These are phyloP conservation scores for Aspergillus diversus DNA, from an alignment of 495 filamentous ascomycete genomes.

Conservation along the genomic window DNA sequence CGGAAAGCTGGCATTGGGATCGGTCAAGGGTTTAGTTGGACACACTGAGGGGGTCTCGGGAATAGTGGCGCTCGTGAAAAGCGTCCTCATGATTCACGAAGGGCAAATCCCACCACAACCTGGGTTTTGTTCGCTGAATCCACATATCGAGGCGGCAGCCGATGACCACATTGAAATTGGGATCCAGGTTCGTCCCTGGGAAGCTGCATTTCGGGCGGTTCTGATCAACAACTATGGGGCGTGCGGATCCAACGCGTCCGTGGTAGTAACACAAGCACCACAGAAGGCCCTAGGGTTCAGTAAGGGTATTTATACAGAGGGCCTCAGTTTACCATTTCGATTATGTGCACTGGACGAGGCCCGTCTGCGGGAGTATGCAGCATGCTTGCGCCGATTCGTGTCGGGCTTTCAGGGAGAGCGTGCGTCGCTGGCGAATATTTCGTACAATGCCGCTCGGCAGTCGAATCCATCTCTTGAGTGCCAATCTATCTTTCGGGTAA, in stretches of 20 bases:
- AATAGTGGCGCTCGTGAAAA: slow-evolving; percentile 48
- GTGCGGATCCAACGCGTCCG: slow-evolving; percentile 46
- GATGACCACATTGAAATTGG: slow-evolving; percentile 46
- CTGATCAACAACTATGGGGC: slow-evolving; percentile 56
- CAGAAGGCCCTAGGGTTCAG: background rate
- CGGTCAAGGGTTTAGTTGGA: slow-evolving; percentile 55
- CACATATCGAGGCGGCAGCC: slow-evolving; percentile 27
- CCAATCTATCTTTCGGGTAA: slow-evolving; percentile 17
- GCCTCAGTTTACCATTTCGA: slow-evolving; percentile 18
- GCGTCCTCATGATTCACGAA: slow-evolving; percentile 53
- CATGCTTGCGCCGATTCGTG: slow-evolving; percentile 12
- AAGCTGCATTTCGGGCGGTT: slow-evolving; percentile 34
- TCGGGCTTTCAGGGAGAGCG: background rate
- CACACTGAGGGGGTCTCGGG: slow-evolving; percentile 57
- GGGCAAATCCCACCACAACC: slow-evolving; percentile 46
- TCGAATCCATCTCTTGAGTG: slow-evolving; percentile 22
- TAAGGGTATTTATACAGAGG: slow-evolving; percentile 1
- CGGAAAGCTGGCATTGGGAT: slow-evolving; percentile 34
- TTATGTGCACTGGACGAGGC: slow-evolving; percentile 21
- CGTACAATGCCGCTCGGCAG: slow-evolving; percentile 24
- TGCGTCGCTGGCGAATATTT: slow-evolving; percentile 17
- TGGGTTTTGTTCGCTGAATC: slow-evolving; percentile 46
- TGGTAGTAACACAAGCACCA: slow-evolving; percentile 35
- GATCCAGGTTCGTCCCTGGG: slow-evolving; percentile 36
- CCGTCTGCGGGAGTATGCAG: slow-evolving; percentile 19